Conservation (phyloP, 177 flowering plant species). For the Vitis hybrid region DNA sequence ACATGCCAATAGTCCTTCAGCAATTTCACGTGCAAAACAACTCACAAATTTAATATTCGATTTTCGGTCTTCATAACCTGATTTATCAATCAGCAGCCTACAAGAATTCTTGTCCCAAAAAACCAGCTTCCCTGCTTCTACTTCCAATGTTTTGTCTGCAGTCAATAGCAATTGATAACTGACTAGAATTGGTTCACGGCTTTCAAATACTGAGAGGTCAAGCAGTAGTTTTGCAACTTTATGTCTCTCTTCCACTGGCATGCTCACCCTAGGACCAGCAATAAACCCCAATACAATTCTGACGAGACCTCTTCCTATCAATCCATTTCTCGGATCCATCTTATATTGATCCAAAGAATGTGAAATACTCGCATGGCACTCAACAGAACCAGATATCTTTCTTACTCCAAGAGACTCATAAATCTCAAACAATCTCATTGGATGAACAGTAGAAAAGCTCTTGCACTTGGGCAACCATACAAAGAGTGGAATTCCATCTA, state of each 20-base stretch:
- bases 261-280: background rate
- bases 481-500: conserved; percentile 2
- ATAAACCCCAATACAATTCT: conserved; percentile 9
- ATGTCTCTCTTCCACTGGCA: conserved; percentile 5
- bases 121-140: conserved; percentile 1
- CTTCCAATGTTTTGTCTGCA: background rate
- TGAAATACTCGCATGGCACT: background rate
- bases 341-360: background rate
- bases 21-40: conserved; percentile 9
- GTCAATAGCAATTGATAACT: background rate
- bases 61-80: background rate
- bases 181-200: background rate
- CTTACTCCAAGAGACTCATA: conserved; percentile 4
- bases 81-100: background rate
- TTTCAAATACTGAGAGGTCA: conserved; percentile 1
- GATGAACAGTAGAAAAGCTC: background rate
- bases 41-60: background rate
- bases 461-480: conserved; percentile 4
- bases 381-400: conserved; percentile 4
- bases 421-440: background rate
- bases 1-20: conserved; percentile 1
- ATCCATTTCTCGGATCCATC: background rate
- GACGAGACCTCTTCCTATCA: conserved; percentile 9
- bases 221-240: conserved; percentile 1
- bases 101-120: conserved; percentile 5